phyloP scores from a whole-genome alignment of 768 basidiomycete species.

The Erythrobasidium yunnanense region DNA sequence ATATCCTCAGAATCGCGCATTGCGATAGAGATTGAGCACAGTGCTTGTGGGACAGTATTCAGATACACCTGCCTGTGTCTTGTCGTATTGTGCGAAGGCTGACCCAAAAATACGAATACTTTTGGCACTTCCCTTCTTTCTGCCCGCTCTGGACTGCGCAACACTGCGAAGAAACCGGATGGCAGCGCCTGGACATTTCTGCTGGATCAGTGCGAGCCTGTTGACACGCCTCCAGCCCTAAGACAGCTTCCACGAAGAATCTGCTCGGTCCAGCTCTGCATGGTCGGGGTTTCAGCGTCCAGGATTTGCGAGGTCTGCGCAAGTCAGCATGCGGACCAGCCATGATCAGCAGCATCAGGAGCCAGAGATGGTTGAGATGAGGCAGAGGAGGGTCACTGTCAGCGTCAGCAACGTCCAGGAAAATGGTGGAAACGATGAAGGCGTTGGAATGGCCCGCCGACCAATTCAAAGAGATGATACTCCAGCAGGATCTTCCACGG shows the following conservation, averaged over 20 bases:
- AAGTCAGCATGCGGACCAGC: background rate
- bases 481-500: too few species aligned
- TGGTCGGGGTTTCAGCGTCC: background rate
- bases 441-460: background rate
- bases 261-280: background rate
- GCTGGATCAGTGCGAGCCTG: slow-evolving; percentile 7
- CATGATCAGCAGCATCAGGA: background rate
- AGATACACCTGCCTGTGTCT: too few species aligned
- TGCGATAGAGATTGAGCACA: too few species aligned
- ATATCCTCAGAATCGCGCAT: too few species aligned
- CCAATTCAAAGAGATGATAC: too few species aligned
- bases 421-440: background rate
- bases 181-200: background rate
- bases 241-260: background rate
- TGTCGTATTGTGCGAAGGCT: too few species aligned
- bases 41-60: too few species aligned
- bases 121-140: too few species aligned
- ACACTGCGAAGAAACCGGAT: background rate
- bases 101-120: too few species aligned
- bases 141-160: background rate
- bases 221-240: slow-evolving; percentile 17
- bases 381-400: too few species aligned
- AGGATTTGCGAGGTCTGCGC: background rate
- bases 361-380: too few species aligned
- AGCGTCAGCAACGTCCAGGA: too few species aligned